These are phyloP conservation scores for Maudiozyma serrabonitensis DNA, from an alignment of 805 yeast species.

Conservation along the genomic window DNA sequence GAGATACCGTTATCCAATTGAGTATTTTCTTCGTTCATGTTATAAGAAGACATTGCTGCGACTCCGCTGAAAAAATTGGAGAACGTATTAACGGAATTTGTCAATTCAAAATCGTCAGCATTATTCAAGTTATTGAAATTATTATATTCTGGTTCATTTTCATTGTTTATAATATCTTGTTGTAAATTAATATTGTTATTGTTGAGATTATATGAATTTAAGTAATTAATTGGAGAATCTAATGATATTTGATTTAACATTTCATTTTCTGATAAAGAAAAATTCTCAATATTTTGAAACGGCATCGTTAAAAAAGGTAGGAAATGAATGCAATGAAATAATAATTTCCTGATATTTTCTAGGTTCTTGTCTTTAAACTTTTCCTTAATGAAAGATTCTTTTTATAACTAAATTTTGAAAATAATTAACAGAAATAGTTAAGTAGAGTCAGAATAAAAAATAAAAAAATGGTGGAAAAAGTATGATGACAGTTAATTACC, in stretches of 20 bases:
- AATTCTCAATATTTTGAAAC: constrained; percentile 2
- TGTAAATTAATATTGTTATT: neutral
- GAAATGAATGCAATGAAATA: neutral
- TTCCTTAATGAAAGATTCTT: no score
- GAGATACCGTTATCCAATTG: neutral
- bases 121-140: neutral
- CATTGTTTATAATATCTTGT: neutral
- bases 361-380: neutral
- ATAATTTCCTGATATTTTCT: no score
- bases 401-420: no score
- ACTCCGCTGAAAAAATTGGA: neutral
- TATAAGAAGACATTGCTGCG: neutral
- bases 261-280: constrained; percentile 2
- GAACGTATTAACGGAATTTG: neutral
- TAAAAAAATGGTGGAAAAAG: no score
- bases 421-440: no score
- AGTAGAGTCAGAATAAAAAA: no score
- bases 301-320: neutral
- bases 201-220: constrained; percentile 1
- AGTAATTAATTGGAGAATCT: neutral
- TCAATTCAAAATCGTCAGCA: neutral
- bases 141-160: neutral
- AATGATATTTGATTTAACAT: neutral
- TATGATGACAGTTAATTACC: no score
- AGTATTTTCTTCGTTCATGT: neutral